These are phyloP conservation scores for Phycomyces blakesleeanus DNA, from an alignment of 192 early-diverging fungal species.

Conservation along the genomic window DNA sequence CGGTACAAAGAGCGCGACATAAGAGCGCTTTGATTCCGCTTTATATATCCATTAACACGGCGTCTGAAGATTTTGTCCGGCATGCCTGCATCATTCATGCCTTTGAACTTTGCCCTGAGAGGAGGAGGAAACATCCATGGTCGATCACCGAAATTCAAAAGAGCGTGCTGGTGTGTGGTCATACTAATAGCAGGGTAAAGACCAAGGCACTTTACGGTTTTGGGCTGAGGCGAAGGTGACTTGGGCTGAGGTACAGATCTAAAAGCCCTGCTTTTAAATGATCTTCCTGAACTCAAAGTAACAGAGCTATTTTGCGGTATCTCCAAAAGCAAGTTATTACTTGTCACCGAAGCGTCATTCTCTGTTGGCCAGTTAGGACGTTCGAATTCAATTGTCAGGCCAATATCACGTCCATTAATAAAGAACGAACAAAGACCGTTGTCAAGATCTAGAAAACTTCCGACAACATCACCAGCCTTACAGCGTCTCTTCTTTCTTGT, in stretches of 20 bases:
- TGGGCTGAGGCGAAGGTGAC: not conserved
- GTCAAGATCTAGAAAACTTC: conserved; percentile 61
- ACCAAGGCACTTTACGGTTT: conserved; percentile 15
- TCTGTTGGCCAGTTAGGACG: conserved; percentile 15
- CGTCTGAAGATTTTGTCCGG: conserved; percentile 4
- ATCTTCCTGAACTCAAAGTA: not conserved
- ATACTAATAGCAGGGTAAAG: conserved; percentile 72
- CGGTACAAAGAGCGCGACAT: not conserved
- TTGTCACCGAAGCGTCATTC: too few species aligned
- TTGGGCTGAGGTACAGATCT: not conserved
- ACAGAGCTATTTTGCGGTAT: too few species aligned
- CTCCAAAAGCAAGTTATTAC: too few species aligned
- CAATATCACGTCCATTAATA: conserved; percentile 65
- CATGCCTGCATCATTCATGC: conserved; percentile 15
- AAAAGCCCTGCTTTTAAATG: not conserved
- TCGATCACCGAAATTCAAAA: conserved; percentile 65
- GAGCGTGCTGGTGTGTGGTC: conserved; percentile 66
- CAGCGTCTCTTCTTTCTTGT: conserved; percentile 45
- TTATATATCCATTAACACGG: conserved; percentile 5
- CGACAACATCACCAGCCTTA: conserved; percentile 52
- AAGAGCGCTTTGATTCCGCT: not conserved
- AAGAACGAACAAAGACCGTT: conserved; percentile 56
- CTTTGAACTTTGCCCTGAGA: not conserved
- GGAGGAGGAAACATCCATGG: conserved; percentile 35
- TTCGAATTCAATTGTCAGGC: conserved; percentile 56